A percentile compares a stretch with the other conserved stretches of the same genome.
Conservation (phyloP, 495 filamentous ascomycete genomes). For the Podospora pseudocomata region DNA sequence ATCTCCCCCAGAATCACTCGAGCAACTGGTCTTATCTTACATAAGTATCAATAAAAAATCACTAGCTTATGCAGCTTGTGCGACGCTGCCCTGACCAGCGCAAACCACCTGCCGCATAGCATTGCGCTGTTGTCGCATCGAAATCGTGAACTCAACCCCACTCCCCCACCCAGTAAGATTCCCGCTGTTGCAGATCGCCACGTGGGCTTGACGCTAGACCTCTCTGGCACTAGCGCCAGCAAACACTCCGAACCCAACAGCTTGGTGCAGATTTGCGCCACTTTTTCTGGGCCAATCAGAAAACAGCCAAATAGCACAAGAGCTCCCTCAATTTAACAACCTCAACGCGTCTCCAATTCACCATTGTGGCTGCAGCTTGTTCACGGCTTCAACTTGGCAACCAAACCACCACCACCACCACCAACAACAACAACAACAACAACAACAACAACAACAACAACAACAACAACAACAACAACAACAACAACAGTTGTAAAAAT, state of each 20-base stretch:
- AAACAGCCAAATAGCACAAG: not conserved
- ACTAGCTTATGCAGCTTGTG: not conserved
- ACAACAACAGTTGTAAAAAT: constrained; percentile 35
- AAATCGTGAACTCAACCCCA: not conserved
- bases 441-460: no score
- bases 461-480: no score
- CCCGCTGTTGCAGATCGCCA: not conserved
- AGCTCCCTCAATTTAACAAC: not conserved
- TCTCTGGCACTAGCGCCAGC: not conserved
- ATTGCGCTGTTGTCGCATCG: not conserved
- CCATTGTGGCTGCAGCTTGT: not conserved
- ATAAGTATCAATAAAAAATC: not conserved
- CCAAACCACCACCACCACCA: not conserved
- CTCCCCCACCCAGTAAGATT: constrained; percentile 4
- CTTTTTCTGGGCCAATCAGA: not conserved
- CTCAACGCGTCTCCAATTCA: not conserved
- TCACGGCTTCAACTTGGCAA: not conserved
- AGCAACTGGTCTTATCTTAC: not conserved
- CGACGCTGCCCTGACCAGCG: not conserved
- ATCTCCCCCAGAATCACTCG: not conserved
- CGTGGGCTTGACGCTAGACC: not conserved
- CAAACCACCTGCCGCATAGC: not conserved
- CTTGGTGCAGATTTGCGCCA: not conserved
- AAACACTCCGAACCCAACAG: not conserved
- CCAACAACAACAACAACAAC: no score